Conservation (phyloP, 108 stramenopile species). For the Stephanodiscus minutulus region DNA sequence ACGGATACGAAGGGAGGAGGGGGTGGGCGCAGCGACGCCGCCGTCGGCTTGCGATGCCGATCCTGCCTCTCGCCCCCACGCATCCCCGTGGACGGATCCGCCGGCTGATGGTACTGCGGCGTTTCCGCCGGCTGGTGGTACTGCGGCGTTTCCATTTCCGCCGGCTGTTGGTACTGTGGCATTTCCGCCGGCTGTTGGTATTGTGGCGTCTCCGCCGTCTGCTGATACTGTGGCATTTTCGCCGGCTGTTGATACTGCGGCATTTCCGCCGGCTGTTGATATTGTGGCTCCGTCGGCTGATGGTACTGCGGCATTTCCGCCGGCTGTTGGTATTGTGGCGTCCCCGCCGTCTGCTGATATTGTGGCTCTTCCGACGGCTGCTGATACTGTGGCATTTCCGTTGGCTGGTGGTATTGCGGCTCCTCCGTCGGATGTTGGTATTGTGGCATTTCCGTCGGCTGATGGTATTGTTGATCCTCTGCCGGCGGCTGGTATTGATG, state of each 20-base stretch:
- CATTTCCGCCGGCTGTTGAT: no score
- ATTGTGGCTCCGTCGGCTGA: no score
- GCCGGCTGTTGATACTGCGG: background rate
- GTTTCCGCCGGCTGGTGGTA: slow-evolving; percentile 4
- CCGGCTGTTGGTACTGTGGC: background rate
- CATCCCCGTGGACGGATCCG: background rate
- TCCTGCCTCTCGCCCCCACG: no score
- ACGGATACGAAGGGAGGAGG: background rate
- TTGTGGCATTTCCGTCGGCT: slow-evolving; percentile 6
- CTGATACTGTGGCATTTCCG: background rate
- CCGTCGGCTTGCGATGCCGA: background rate
- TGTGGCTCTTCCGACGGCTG: background rate
- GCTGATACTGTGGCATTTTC: slow-evolving; percentile 10
- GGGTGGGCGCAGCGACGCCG: background rate
- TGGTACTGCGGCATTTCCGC: background rate
- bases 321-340: slow-evolving; percentile 7
- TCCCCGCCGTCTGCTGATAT: slow-evolving; percentile 14
- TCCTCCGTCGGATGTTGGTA: slow-evolving; percentile 12
- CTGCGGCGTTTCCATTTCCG: background rate
- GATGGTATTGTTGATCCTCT: background rate
- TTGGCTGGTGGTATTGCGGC: background rate
- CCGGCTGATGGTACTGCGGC: slow-evolving; percentile 18
- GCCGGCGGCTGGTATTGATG: background rate
- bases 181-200: slow-evolving; percentile 1
- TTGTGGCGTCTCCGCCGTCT: slow-evolving; percentile 3